Conservation (phyloP, 225 moss, liverwort and hornwort species). For the Neckera pumila region DNA sequence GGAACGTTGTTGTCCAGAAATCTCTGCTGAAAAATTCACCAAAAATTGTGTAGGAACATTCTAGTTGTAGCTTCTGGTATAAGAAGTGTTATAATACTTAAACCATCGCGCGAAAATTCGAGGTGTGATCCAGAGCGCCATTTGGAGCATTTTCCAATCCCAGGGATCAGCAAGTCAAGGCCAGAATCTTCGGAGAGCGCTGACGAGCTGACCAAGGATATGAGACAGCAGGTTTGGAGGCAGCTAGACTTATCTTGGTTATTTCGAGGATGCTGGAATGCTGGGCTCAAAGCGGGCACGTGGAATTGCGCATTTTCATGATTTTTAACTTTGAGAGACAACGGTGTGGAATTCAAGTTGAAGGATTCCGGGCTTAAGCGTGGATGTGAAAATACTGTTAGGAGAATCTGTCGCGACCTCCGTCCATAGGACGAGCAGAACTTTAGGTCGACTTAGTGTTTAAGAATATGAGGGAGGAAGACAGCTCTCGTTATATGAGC, state of each 20-base stretch:
- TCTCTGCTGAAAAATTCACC: not conserved
- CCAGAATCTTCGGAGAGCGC: not conserved
- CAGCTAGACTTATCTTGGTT: not conserved
- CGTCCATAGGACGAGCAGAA: not conserved
- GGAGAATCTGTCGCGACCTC: not conserved
- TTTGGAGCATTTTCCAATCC: not conserved
- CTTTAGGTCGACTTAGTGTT: not conserved
- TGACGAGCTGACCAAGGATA: not conserved
- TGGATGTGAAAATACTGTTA: not conserved
- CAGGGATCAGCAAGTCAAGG: not conserved
- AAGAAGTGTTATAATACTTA: not conserved
- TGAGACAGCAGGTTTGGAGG: not conserved
- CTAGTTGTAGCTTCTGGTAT: not conserved
- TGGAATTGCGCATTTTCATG: not conserved
- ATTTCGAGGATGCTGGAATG: not conserved
- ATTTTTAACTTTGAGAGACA: not conserved
- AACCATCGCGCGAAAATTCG: not conserved
- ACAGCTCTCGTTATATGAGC: constrained; percentile 36
- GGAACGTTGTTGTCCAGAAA: not conserved
- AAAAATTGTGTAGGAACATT: not conserved
- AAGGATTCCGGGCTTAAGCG: not conserved
- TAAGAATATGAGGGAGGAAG: constrained; percentile 61
- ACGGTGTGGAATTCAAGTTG: not conserved
- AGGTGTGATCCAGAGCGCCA: not conserved
- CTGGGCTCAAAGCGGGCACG: not conserved